These are phyloP conservation scores for Kwoniella newhampshirensis DNA, from an alignment of 768 basidiomycete genomes.

Conservation along the genomic window DNA sequence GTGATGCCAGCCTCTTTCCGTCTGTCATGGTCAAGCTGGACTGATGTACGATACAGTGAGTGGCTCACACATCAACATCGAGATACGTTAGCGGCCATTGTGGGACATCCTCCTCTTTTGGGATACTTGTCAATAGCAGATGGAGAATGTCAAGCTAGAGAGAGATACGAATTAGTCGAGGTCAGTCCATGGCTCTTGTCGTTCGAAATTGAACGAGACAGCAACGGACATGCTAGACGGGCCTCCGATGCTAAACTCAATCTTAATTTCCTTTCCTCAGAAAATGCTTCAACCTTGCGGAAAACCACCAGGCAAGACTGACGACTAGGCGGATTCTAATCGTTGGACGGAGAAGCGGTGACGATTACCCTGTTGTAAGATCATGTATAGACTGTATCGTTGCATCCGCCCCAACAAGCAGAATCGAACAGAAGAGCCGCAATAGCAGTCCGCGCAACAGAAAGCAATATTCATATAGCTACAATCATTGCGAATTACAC, in stretches of 20 bases:
- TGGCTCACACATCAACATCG: conserved; percentile 98
- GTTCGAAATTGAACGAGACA: conserved; percentile 5
- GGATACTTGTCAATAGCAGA: conserved; percentile 92
- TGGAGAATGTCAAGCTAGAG: conserved; percentile 82
- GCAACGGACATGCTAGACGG: no score
- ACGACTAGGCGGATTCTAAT: conserved; percentile 54
- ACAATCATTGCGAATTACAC: background rate
- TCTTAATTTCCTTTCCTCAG: conserved; percentile 57
- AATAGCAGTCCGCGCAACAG: no score
- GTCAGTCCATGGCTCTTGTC: conserved; percentile 56
- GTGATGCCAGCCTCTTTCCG: background rate
- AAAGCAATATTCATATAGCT: conserved; percentile 8
- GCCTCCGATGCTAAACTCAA: no score
- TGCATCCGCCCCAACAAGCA: no score
- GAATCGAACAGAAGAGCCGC: no score
- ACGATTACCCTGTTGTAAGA: no score
- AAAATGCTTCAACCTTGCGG: conserved; percentile 94
- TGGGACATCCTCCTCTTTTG: conserved; percentile 80
- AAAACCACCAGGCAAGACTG: conserved; percentile 84
- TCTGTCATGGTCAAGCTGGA: background rate
- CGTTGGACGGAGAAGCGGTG: no score
- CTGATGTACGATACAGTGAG: conserved; percentile 63
- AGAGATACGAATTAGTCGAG: conserved; percentile 94
- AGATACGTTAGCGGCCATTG: conserved; percentile 88
- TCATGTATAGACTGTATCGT: no score